These are phyloP conservation scores for Myxozyma nipponensis DNA, from an alignment of 805 yeast genomes.

Conservation along the genomic window DNA sequence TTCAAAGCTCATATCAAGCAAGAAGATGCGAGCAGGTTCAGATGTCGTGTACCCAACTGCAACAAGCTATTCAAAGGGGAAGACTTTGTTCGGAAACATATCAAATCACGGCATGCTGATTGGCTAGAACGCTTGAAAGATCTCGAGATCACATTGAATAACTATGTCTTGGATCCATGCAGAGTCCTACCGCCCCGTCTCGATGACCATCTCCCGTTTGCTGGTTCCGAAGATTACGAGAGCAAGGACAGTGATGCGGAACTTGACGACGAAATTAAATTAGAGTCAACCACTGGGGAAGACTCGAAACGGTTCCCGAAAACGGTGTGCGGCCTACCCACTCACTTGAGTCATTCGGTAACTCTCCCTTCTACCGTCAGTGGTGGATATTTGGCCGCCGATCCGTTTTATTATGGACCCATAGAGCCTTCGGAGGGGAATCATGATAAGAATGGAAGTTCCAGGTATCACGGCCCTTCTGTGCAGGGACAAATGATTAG, in stretches of 20 bases:
- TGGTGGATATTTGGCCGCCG: constrained; percentile 11
- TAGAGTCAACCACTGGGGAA: background rate
- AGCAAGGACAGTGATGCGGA: background rate
- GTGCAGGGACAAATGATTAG: too few species aligned
- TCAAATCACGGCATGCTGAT: constrained; percentile 25
- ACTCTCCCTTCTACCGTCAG: constrained; percentile 2
- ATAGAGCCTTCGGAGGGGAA: constrained; percentile 7
- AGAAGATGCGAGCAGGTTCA: constrained; percentile 24
- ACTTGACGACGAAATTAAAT: background rate
- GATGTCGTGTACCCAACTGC: constrained; percentile 27
- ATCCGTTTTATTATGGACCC: constrained; percentile 16
- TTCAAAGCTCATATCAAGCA: constrained; percentile 12
- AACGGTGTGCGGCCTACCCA: constrained; percentile 13
- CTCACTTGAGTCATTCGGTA: constrained; percentile 11
- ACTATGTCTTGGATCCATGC: constrained; percentile 23
- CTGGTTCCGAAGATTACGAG: background rate
- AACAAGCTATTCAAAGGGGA: constrained; percentile 27
- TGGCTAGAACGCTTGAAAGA: constrained; percentile 10
- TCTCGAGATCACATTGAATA: constrained; percentile 13
- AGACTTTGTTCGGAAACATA: constrained; percentile 28
- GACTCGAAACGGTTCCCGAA: background rate
- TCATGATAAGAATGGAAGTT: background rate
- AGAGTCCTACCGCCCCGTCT: constrained; percentile 15
- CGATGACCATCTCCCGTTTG: constrained; percentile 16
- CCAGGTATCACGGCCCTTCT: too few species aligned